These are phyloP conservation scores for Globisporangium lucens DNA, from an alignment of 352 stramenopile species.

Conservation along the genomic window DNA sequence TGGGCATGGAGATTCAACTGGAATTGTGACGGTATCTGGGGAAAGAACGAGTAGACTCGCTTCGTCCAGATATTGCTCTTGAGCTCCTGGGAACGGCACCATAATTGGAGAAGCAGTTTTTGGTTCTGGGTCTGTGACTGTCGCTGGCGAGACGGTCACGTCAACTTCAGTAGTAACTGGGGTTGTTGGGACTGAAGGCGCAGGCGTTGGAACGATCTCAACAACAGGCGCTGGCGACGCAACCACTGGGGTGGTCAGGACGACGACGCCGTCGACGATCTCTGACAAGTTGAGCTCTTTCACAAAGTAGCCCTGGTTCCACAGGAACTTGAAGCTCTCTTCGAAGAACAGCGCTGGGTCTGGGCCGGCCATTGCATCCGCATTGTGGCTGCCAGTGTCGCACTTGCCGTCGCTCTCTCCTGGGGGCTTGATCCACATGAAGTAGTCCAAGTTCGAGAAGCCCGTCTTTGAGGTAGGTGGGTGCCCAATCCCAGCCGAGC, in stretches of 20 bases:
- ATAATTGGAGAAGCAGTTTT: too few species aligned
- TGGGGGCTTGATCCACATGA: constrained; percentile 62
- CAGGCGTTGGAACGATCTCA: too few species aligned
- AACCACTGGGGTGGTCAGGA: too few species aligned
- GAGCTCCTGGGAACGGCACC: too few species aligned
- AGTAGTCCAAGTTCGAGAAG: constrained; percentile 53
- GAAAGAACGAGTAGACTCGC: too few species aligned
- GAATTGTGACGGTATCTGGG: too few species aligned
- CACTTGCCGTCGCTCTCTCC: constrained; percentile 67
- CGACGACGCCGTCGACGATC: background rate
- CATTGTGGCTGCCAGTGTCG: constrained; percentile 15
- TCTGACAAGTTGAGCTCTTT: background rate
- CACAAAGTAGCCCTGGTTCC: constrained; percentile 70
- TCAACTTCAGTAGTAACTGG: too few species aligned
- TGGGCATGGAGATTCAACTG: too few species aligned
- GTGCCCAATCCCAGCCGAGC: constrained; percentile 46
- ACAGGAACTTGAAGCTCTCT: constrained; percentile 49
- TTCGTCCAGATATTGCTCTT: too few species aligned
- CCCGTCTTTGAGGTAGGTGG: constrained; percentile 48
- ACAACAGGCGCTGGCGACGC: background rate
- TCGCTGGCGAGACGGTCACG: too few species aligned
- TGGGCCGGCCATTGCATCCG: constrained; percentile 20
- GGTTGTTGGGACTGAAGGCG: too few species aligned
- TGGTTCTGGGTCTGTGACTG: too few species aligned
- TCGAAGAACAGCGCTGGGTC: constrained; percentile 51